A percentile compares a stretch with the other conserved stretches of the same genome.
phyloP scores from a whole-genome alignment of 768 basidiomycete species.

The Hebeloma cylindrosporum region DNA sequence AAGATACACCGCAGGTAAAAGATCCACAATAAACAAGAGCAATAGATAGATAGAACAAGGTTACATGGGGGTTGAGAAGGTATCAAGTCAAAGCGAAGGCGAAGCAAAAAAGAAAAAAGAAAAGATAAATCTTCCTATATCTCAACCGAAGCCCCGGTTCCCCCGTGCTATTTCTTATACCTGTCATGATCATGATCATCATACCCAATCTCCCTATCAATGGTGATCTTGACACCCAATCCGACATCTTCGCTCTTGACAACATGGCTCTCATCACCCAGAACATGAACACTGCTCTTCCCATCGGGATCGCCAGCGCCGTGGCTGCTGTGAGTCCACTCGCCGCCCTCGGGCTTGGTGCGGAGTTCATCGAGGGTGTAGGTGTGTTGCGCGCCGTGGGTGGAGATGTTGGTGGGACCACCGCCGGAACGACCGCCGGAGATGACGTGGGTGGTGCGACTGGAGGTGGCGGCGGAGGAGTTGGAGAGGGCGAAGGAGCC shows the following conservation, averaged over 20 bases:
- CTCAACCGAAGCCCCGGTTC: too few species aligned
- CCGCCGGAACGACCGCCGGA: slow-evolving; percentile 22
- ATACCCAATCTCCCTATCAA: slow-evolving; percentile 57
- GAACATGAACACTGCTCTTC: slow-evolving; percentile 38
- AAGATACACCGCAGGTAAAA: too few species aligned
- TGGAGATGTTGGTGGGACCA: slow-evolving; percentile 36
- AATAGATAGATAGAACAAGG: too few species aligned
- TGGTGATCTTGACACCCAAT: slow-evolving; percentile 57
- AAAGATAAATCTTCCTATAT: too few species aligned
- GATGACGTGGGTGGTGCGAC: slow-evolving; percentile 52
- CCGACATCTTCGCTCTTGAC: slow-evolving; percentile 5
- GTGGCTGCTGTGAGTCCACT: too few species aligned
- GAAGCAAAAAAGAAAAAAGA: too few species aligned
- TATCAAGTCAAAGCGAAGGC: too few species aligned
- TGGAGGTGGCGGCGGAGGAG: slow-evolving; percentile 42
- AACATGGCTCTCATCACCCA: slow-evolving; percentile 15
- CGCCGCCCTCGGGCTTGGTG: slow-evolving; percentile 45
- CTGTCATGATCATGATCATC: slow-evolving; percentile 27
- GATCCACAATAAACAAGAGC: too few species aligned
- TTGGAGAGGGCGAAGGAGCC: slow-evolving; percentile 66
- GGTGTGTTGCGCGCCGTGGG: slow-evolving; percentile 40
- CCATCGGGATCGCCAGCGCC: slow-evolving; percentile 32
- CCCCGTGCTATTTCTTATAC: slow-evolving; percentile 16
- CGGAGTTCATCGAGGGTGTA: slow-evolving; percentile 58
- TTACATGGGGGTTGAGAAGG: too few species aligned